phyloP scores from a whole-genome alignment of 108 stramenopile genomes.

The Mayamaea pseudoterrestris region DNA sequence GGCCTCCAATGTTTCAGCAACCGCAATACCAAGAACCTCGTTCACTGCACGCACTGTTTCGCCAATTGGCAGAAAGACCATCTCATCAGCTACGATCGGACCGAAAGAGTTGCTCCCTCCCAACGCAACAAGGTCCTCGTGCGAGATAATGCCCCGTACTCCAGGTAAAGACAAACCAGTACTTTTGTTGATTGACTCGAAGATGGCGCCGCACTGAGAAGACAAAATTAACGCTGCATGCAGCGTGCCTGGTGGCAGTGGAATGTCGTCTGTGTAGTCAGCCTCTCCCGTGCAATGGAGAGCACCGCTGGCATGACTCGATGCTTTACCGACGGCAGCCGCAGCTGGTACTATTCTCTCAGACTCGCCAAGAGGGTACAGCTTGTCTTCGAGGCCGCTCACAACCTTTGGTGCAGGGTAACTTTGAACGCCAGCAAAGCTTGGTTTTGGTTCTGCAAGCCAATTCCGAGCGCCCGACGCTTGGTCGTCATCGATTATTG shows the following conservation, averaged over 20 bases:
- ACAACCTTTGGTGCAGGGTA: conserved; percentile 66
- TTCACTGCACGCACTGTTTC: conserved; percentile 57
- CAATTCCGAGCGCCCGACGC: conserved; percentile 45
- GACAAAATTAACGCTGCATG: conserved; percentile 77
- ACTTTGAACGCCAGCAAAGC: conserved; percentile 57
- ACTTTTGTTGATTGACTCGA: conserved; percentile 49
- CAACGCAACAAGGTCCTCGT: conserved; percentile 51
- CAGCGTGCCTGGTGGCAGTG: conserved; percentile 60
- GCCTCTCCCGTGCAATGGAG: conserved; percentile 92
- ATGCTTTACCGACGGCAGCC: conserved; percentile 54
- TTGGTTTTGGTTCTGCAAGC: conserved; percentile 67
- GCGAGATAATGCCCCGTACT: conserved; percentile 56
- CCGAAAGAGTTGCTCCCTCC: conserved; percentile 80
- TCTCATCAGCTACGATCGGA: conserved; percentile 74
- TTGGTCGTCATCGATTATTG: conserved; percentile 32
- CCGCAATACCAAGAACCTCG: conserved; percentile 71
- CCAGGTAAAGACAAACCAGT: conserved; percentile 62
- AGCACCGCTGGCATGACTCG: conserved; percentile 70
- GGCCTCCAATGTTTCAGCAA: conserved; percentile 65
- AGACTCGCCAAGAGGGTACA: conserved; percentile 9
- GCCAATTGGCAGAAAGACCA: conserved; percentile 60
- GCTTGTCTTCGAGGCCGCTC: conserved; percentile 47
- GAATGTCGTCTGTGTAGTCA: conserved; percentile 83
- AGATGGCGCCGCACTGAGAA: conserved; percentile 40
- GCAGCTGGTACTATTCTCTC: conserved; percentile 13